These are phyloP conservation scores for Exsudoporus frostii DNA, from an alignment of 768 basidiomycete species.

Conservation along the genomic window DNA sequence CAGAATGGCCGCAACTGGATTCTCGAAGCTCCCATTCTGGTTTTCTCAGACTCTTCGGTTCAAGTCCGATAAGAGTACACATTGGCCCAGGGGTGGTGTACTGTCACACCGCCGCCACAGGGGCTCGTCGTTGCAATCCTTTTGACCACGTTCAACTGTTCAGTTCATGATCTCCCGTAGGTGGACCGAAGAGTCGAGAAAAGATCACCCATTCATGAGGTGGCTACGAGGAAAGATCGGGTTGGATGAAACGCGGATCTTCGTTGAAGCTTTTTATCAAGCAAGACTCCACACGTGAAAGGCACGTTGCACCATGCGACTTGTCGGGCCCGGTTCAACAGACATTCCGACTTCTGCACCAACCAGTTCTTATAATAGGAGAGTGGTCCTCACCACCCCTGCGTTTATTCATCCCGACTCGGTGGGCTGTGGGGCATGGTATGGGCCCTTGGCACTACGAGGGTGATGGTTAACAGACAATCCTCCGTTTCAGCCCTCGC, in stretches of 20 bases:
- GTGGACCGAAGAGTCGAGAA: background rate
- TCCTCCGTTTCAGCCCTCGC: background rate
- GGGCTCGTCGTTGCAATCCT: background rate
- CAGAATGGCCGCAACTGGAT: background rate
- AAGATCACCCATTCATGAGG: background rate
- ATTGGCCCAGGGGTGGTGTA: background rate
- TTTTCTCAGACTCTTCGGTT: slow-evolving; percentile 15
- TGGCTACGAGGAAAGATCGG: background rate
- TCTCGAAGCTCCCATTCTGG: background rate
- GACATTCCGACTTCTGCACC: background rate
- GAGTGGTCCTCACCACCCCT: background rate
- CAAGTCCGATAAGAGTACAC: slow-evolving; percentile 1
- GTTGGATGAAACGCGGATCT: background rate
- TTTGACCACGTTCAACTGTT: background rate
- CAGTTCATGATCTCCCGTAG: background rate
- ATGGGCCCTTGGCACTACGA: no score
- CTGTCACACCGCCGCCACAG: background rate
- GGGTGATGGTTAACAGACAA: background rate
- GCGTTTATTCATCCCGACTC: no score
- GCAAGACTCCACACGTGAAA: background rate
- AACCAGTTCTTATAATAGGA: background rate
- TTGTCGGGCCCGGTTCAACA: background rate
- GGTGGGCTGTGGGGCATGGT: background rate
- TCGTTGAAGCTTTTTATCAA: background rate
- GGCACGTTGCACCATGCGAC: background rate